phyloP scores from a whole-genome alignment of 768 basidiomycete genomes.

The Xerocomellus intermedius region DNA sequence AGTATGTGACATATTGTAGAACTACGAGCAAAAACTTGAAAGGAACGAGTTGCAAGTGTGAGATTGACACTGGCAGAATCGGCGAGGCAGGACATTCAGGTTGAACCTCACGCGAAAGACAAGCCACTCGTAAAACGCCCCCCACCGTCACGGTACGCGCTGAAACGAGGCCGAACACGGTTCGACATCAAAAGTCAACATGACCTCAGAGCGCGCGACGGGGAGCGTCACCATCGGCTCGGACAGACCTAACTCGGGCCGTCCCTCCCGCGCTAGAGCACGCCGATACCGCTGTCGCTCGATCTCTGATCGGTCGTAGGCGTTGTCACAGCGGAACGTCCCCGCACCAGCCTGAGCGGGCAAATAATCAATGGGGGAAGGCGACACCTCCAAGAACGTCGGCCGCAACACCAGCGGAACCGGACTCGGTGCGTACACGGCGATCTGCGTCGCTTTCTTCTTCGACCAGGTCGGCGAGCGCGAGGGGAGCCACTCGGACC shows the following conservation, averaged over 20 bases:
- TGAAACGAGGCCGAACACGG: neutral
- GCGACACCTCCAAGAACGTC: slow-evolving; percentile 14
- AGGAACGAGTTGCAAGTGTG: no score
- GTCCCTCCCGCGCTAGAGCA: neutral
- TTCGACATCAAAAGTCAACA: neutral
- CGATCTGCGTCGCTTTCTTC: neutral
- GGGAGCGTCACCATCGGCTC: neutral
- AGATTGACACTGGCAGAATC: no score
- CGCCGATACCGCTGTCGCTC: neutral
- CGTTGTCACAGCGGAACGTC: neutral
- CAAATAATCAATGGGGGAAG: slow-evolving; percentile 19
- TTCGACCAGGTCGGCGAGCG: neutral
- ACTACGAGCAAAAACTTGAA: neutral
- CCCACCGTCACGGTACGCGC: neutral
- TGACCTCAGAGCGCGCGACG: no score
- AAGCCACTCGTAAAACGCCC: neutral
- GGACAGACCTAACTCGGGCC: neutral
- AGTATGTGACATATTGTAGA: neutral
- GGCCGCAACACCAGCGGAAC: slow-evolving; percentile 11
- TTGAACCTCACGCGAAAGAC: neutral
- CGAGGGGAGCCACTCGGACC: slow-evolving; percentile 3
- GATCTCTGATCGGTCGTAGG: neutral
- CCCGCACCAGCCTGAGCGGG: neutral
- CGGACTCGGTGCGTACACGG: neutral
- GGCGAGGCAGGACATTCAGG: neutral